These are phyloP conservation scores for Trametes punicea DNA, from an alignment of 768 basidiomycete species.

Conservation along the genomic window DNA sequence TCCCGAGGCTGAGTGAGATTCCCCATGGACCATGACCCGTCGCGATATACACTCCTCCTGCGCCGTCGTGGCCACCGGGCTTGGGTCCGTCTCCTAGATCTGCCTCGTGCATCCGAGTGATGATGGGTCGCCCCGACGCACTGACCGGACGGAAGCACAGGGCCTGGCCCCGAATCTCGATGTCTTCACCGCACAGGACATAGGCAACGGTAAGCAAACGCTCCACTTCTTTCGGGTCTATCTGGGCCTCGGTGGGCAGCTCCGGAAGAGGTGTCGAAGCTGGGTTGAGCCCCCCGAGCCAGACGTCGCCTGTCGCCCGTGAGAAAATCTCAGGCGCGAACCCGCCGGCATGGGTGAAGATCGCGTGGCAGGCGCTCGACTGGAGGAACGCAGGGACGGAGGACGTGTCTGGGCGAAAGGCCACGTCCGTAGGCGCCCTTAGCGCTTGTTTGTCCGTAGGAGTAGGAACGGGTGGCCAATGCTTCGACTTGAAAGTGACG, in stretches of 20 bases:
- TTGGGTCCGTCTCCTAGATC: conserved; percentile 28
- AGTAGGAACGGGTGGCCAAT: conserved; percentile 20
- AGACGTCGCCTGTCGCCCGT: conserved; percentile 30
- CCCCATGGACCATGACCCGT: conserved; percentile 41
- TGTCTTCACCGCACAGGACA: conserved; percentile 20
- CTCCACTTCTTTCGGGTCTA: conserved; percentile 7
- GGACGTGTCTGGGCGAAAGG: neutral
- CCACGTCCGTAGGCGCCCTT: neutral
- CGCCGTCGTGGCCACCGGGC: conserved; percentile 12
- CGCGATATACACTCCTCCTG: conserved; percentile 30
- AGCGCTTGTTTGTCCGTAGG: neutral
- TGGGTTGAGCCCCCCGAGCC: conserved; percentile 33
- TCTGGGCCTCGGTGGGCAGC: conserved; percentile 21
- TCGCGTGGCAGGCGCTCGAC: conserved; percentile 28
- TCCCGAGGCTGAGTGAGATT: conserved; percentile 32
- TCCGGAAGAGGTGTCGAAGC: conserved; percentile 24
- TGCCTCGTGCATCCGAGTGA: conserved; percentile 28
- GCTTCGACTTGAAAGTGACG: conserved; percentile 26
- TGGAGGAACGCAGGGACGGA: conserved; percentile 3
- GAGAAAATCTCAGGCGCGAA: conserved; percentile 35
- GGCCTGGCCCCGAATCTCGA: conserved; percentile 25
- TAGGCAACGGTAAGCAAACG: conserved; percentile 18
- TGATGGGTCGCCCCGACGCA: conserved; percentile 30
- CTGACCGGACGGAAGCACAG: conserved; percentile 38
- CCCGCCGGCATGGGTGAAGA: conserved; percentile 30